Conservation (phyloP, 2,329 filamentous ascomycete species). For the Tolypocladium nubicola region DNA sequence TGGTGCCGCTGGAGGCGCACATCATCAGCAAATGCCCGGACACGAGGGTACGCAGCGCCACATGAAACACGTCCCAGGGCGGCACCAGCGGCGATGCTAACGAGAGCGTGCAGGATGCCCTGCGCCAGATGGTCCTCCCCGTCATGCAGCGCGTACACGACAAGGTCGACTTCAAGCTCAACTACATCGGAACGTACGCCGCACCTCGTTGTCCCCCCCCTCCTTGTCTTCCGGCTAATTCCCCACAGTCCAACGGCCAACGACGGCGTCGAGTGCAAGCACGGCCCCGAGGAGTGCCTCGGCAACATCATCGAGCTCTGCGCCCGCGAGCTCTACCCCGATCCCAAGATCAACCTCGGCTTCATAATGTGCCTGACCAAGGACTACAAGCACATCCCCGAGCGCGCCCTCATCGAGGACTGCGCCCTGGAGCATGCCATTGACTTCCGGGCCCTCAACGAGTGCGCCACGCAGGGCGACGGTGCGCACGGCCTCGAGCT, state of each 20-base stretch:
- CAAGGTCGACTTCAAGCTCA: slow-evolving; percentile 85
- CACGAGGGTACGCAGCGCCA: slow-evolving; percentile 42
- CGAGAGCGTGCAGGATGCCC: slow-evolving; percentile 47
- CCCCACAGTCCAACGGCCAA: slow-evolving; percentile 53
- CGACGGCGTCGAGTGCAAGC: slow-evolving; percentile 78
- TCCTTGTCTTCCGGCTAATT: not conserved
- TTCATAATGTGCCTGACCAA: slow-evolving; percentile 84
- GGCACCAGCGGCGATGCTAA: not conserved
- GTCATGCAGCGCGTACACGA: slow-evolving; percentile 72
- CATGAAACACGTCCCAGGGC: not conserved
- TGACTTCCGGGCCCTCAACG: slow-evolving; percentile 69
- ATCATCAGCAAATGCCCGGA: slow-evolving; percentile 98
- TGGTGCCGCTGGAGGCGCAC: slow-evolving; percentile 79
- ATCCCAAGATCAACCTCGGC: slow-evolving; percentile 79
- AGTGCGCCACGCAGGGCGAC: slow-evolving; percentile 69
- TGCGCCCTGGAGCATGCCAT: slow-evolving; percentile 89
- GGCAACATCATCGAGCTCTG: slow-evolving; percentile 94
- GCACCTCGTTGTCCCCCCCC: not conserved
- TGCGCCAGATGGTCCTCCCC: slow-evolving; percentile 71
- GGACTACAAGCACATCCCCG: slow-evolving; percentile 68
- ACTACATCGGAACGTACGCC: slow-evolving; percentile 72
- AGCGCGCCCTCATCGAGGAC: slow-evolving; percentile 66
- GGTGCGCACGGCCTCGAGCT: slow-evolving; percentile 59
- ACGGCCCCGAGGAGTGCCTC: slow-evolving; percentile 81
- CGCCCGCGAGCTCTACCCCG: slow-evolving; percentile 69